Percentiles rank a stretch among this genome's conserved stretches.
Evolutionary conservation across 768 basidiomycete genomes (phyloP).

Genomic region (Piloderma croceum): DNA sequence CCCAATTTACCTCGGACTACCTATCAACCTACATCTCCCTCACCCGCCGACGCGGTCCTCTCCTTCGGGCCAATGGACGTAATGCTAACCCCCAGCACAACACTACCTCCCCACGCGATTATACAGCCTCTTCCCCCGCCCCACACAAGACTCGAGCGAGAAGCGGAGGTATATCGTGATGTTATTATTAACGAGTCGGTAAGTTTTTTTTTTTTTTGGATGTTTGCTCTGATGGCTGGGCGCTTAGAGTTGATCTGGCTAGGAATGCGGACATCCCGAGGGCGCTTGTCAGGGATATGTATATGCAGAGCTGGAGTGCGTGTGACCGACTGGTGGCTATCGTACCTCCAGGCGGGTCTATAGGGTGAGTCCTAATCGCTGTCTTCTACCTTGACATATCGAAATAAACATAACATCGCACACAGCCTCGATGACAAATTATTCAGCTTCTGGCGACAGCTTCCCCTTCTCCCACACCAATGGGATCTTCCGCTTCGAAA

Average conservation of each 20-base stretch:
- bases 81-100: slow-evolving; percentile 67
- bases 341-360: slow-evolving; percentile 85
- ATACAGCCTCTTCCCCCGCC: slow-evolving; percentile 73
- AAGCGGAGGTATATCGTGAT: slow-evolving; percentile 69
- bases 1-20: slow-evolving; percentile 73
- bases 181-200: slow-evolving; percentile 71
- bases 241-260: slow-evolving; percentile 7
- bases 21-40: slow-evolving; percentile 71
- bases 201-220: slow-evolving; percentile 13
- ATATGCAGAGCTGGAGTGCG: slow-evolving; percentile 89
- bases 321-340: slow-evolving; percentile 88
- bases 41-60: slow-evolving; percentile 67
- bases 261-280: slow-evolving; percentile 84
- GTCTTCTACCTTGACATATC: slow-evolving; percentile 3
- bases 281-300: slow-evolving; percentile 82
- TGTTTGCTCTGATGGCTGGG: not conserved
- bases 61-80: slow-evolving; percentile 79
- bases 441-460: slow-evolving; percentile 83
- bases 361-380: slow-evolving; percentile 52
- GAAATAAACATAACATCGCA: slow-evolving; percentile 3
- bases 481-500: slow-evolving; percentile 87
- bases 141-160: slow-evolving; percentile 75
- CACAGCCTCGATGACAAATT: slow-evolving; percentile 83
- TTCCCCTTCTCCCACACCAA: slow-evolving; percentile 74
- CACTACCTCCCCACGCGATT: slow-evolving; percentile 71